Conservation (phyloP, 2,329 filamentous ascomycete genomes). For the Alternaria triticina region DNA sequence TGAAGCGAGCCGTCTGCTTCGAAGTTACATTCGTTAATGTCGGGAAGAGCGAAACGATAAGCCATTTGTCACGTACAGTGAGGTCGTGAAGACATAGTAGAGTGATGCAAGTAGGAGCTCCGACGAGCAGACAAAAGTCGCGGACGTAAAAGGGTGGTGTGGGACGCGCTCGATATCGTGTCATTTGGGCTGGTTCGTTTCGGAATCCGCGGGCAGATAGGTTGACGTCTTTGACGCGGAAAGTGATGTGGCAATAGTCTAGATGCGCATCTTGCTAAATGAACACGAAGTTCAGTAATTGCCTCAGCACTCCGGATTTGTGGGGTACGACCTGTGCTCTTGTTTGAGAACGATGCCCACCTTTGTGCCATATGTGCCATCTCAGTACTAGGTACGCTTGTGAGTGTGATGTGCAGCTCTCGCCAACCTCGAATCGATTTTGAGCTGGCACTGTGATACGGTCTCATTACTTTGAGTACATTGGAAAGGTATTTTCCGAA, state of each 20-base stretch:
- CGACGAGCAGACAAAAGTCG: neutral
- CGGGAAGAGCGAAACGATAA: neutral
- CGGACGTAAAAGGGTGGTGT: neutral
- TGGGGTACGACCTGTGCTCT: neutral
- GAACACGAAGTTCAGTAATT: neutral
- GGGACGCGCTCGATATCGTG: neutral
- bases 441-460: neutral
- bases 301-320: neutral
- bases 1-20: neutral
- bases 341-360: neutral
- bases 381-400: neutral
- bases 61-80: neutral
- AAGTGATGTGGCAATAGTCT: neutral
- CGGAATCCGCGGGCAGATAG: neutral
- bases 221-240: neutral
- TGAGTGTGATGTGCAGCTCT: neutral
- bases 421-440: neutral
- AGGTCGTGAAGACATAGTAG: neutral
- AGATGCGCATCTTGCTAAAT: neutral
- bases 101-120: neutral
- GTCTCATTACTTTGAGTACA: neutral
- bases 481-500: neutral
- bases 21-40: neutral
- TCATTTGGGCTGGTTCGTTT: neutral
- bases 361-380: neutral